Base-by-base conservation (phyloP, 139 green algal genomes). In the Asterochloris erici region DNA sequence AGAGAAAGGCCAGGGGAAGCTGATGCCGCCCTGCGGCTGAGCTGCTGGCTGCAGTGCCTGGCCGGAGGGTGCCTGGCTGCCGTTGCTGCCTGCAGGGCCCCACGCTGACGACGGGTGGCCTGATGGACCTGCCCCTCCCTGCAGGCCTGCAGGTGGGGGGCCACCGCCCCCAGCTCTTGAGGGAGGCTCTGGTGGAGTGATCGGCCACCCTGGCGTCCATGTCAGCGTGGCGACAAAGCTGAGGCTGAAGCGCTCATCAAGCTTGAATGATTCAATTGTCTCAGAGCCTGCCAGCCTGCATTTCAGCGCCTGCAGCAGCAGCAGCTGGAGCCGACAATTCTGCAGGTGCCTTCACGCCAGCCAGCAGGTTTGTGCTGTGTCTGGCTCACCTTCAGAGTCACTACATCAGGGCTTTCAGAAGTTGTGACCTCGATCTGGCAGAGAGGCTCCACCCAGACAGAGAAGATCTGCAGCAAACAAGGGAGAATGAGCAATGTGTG, bases 401-500 rank as follows among this genome's bases (percentile, higher is more conserved):
- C 81, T 14, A 21, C 11, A 24, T 71, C 74, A 24, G 19, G 24
- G 12, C 64, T 19, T 4, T 81, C 63, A 19, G 63, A 61, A 9
- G 81, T 13, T 14, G 66, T 29, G 6, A 89, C 86, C 1, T 47
- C 27, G 54, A 93, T 81, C 68, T 90, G 83, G 38, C 93, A 89
- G 38, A 91, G 71, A 0, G 90, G 89, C 87, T 94, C 87, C 74
- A 95, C 77, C 84, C 87, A 92, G 2, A 91, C 61, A 26, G 89
- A 86, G 15, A 94, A 88, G 9, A 94, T 73, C 89, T 94, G 89
- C 76, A 85, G 10, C 0, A 12, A 11, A 27, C 12, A 4, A 74
- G 38, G 6, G 6, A 76, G n/a, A 28, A 47, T 28, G 15, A n/a
- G 68, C 74, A 78, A 80, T 69, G 23, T 61, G 54, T 82, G 14